These are phyloP conservation scores for Pseudopithomyces chartarum DNA, from an alignment of 2,329 filamentous ascomycete genomes.

Conservation along the genomic window DNA sequence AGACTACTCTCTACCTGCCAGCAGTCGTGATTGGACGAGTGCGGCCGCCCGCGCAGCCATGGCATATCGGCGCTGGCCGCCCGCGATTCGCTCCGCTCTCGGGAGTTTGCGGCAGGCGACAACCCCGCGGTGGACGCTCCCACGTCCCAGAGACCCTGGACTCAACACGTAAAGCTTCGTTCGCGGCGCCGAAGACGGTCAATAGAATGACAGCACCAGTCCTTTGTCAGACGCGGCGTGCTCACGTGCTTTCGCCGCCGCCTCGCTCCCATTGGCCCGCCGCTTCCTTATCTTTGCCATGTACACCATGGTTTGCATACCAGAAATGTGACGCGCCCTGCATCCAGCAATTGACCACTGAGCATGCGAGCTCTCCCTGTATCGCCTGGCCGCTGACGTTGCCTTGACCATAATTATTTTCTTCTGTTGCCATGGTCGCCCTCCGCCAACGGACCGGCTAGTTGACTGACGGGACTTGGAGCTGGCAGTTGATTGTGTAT, in stretches of 20 bases:
- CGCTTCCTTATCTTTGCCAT: conserved; percentile 38
- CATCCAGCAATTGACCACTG: conserved; percentile 32
- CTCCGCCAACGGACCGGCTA: conserved; percentile 22
- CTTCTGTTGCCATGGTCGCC: conserved; percentile 16
- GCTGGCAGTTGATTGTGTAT: conserved; percentile 23
- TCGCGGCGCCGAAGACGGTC: conserved; percentile 28
- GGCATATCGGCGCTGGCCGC: background rate
- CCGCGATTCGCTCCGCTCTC: background rate
- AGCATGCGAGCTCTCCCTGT: conserved; percentile 68
- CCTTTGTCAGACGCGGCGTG: conserved; percentile 25
- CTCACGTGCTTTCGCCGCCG: conserved; percentile 31
- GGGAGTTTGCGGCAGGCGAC: background rate
- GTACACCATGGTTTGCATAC: conserved; percentile 42
- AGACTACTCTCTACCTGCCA: no score
- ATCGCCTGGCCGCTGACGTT: conserved; percentile 85
- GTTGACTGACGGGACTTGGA: conserved; percentile 3
- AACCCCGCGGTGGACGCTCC: conserved; percentile 1
- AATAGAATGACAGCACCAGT: conserved; percentile 28
- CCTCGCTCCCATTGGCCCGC: conserved; percentile 33
- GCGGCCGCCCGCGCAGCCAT: background rate
- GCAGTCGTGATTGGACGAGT: background rate
- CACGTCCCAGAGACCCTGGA: conserved; percentile 13
- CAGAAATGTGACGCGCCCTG: conserved; percentile 25
- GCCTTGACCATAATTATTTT: conserved; percentile 46
- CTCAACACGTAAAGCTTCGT: conserved; percentile 25